These are phyloP conservation scores for Cynanchum wilfordii DNA, from an alignment of 257 asterid genomes.

Conservation along the genomic window DNA sequence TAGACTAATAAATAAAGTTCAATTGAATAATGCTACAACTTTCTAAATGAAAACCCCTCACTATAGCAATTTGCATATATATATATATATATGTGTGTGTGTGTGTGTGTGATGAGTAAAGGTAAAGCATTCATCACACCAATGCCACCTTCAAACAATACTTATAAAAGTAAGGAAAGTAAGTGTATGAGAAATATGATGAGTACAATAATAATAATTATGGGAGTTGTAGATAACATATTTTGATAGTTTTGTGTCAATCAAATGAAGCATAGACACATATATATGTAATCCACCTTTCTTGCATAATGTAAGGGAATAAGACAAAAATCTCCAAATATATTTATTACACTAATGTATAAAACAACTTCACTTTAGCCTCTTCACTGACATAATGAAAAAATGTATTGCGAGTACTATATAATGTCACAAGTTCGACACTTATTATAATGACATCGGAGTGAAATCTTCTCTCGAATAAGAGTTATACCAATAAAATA, in stretches of 20 bases:
- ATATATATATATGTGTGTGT: too few relatives aligned
- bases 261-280: neutral
- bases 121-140: neutral
- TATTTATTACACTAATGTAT: neutral
- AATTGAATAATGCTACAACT: neutral
- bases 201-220: neutral
- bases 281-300: slow-evolving; percentile 4
- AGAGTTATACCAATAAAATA: too few relatives aligned
- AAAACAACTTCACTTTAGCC: too few relatives aligned
- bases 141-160: neutral
- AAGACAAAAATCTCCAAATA: slow-evolving; percentile 6
- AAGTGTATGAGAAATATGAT: neutral
- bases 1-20: neutral
- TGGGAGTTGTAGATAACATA: neutral
- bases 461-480: too few relatives aligned
- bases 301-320: slow-evolving; percentile 3
- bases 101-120: too few relatives aligned
- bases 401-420: too few relatives aligned
- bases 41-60: neutral
- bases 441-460: too few relatives aligned
- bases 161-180: neutral
- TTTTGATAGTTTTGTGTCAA: neutral
- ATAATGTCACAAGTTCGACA: too few relatives aligned
- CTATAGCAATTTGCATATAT: neutral
- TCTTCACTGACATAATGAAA: too few relatives aligned